Evolutionary conservation across 140 eudicot species (phyloP).

Genomic region (Artemisia princeps): DNA sequence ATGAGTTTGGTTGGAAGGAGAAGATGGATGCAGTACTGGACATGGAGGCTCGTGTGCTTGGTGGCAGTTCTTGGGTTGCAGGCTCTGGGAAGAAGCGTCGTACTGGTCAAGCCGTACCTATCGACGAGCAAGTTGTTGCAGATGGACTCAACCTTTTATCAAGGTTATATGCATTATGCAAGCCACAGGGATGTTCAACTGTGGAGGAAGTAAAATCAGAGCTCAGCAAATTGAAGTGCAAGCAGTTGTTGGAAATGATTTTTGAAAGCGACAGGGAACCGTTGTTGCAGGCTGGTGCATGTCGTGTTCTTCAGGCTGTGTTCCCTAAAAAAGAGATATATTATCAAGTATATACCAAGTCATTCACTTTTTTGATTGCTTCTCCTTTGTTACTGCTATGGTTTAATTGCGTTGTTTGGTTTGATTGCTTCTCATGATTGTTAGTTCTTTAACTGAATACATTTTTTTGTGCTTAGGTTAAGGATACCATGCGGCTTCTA

Average conservation of each 20-base stretch:
- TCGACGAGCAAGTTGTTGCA: slow-evolving; percentile 88
- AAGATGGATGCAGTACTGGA: slow-evolving; percentile 94
- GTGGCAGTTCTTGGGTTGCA: slow-evolving; percentile 54
- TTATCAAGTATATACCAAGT: slow-evolving; percentile 53
- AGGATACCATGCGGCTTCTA: slow-evolving; percentile 81
- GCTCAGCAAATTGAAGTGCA: slow-evolving; percentile 56
- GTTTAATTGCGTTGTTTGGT: background rate
- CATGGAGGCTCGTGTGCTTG: slow-evolving; percentile 95
- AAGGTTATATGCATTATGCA: slow-evolving; percentile 47
- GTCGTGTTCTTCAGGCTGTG: slow-evolving; percentile 76
- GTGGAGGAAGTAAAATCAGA: slow-evolving; percentile 54
- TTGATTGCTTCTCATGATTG: background rate
- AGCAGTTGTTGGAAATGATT: slow-evolving; percentile 62
- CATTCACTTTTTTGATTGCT: slow-evolving; percentile 3
- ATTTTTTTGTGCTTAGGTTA: slow-evolving; percentile 48
- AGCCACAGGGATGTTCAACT: slow-evolving; percentile 45
- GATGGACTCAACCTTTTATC: slow-evolving; percentile 93
- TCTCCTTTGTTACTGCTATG: background rate
- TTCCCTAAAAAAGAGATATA: slow-evolving; percentile 74
- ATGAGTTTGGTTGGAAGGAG: slow-evolving; percentile 99
- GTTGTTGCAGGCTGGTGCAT: slow-evolving; percentile 78
- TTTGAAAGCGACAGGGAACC: slow-evolving; percentile 91
- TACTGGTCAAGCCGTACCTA: slow-evolving; percentile 54
- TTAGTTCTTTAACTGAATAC: slow-evolving; percentile 5
- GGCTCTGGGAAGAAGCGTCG: slow-evolving; percentile 66